phyloP scores from a whole-genome alignment of 345 rosid species.

The Pelargonium nanum region DNA sequence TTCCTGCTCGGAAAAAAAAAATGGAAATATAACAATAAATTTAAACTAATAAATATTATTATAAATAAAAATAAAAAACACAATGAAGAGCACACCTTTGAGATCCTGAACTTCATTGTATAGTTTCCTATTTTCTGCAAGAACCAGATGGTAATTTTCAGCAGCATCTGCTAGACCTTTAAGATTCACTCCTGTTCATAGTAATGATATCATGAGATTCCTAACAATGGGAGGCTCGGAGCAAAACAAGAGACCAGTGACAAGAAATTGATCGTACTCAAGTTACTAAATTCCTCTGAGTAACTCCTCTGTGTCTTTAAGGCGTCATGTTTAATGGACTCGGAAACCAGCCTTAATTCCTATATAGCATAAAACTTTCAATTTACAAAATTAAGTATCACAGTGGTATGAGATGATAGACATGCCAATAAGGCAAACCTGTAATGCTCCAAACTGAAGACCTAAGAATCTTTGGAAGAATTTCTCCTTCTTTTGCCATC shows the following conservation, averaged over 20 bases:
- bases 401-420: slow-evolving; percentile 2
- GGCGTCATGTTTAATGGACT: slow-evolving; percentile 56
- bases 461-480: slow-evolving; percentile 46
- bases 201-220: slow-evolving; percentile 2
- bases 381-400: slow-evolving; percentile 6
- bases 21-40: slow-evolving; percentile 4
- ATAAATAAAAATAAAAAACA: slow-evolving; percentile 9
- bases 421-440: slow-evolving; percentile 34
- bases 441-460: slow-evolving; percentile 43
- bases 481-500: slow-evolving; percentile 64
- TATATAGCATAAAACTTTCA: slow-evolving; percentile 17
- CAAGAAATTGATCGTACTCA: slow-evolving; percentile 35
- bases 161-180: slow-evolving; percentile 79
- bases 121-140: slow-evolving; percentile 74
- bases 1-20: slow-evolving; percentile 41
- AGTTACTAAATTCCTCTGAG: slow-evolving; percentile 48
- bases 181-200: slow-evolving; percentile 53
- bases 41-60: slow-evolving; percentile 12
- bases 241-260: neutral
- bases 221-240: neutral
- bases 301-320: slow-evolving; percentile 47
- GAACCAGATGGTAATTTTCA: slow-evolving; percentile 62
- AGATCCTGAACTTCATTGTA: slow-evolving; percentile 93
- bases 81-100: slow-evolving; percentile 54
- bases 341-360: slow-evolving; percentile 58